Percentiles rank a stretch among this genome's conserved stretches.
phyloP scores from a whole-genome alignment of 2,329 filamentous ascomycete genomes.

The Periconia sp. region DNA sequence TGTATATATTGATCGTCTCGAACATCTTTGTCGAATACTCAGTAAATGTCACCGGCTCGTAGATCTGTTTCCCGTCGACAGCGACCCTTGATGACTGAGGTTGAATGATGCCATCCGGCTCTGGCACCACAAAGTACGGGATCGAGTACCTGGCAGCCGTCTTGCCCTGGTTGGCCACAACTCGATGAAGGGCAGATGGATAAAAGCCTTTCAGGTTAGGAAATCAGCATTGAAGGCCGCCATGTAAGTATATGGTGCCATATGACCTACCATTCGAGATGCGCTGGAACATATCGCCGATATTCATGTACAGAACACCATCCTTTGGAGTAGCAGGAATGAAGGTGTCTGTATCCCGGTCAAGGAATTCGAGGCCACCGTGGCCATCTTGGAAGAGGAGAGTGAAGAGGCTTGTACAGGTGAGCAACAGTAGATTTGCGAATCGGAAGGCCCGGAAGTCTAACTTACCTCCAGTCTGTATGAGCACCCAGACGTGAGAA shows the following conservation, averaged over 20 bases:
- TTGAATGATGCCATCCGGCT: slow-evolving; percentile 58
- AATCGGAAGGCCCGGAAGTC: not conserved
- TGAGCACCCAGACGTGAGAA: slow-evolving; percentile 60
- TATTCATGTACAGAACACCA: slow-evolving; percentile 52
- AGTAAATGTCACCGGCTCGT: slow-evolving; percentile 16
- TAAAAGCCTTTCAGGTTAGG: slow-evolving; percentile 42
- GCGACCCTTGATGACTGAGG: slow-evolving; percentile 15
- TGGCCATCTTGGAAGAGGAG: slow-evolving; percentile 61
- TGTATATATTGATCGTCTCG: slow-evolving; percentile 11
- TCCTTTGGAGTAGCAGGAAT: slow-evolving; percentile 45
- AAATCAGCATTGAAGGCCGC: not conserved
- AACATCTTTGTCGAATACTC: slow-evolving; percentile 16
- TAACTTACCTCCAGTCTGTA: slow-evolving; percentile 58
- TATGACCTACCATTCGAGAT: slow-evolving; percentile 55
- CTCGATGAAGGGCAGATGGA: slow-evolving; percentile 62
- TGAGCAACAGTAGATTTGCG: slow-evolving; percentile 24
- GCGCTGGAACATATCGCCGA: slow-evolving; percentile 58
- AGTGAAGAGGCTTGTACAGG: slow-evolving; percentile 46
- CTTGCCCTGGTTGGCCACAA: slow-evolving; percentile 52
- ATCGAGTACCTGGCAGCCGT: slow-evolving; percentile 64
- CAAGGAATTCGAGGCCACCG: slow-evolving; percentile 59
- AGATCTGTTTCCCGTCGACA: slow-evolving; percentile 9
- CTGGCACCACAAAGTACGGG: slow-evolving; percentile 63
- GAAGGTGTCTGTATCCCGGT: slow-evolving; percentile 49
- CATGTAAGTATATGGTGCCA: not conserved